phyloP scores from a whole-genome alignment of 345 rosid genomes.

The Arabis alpina region DNA sequence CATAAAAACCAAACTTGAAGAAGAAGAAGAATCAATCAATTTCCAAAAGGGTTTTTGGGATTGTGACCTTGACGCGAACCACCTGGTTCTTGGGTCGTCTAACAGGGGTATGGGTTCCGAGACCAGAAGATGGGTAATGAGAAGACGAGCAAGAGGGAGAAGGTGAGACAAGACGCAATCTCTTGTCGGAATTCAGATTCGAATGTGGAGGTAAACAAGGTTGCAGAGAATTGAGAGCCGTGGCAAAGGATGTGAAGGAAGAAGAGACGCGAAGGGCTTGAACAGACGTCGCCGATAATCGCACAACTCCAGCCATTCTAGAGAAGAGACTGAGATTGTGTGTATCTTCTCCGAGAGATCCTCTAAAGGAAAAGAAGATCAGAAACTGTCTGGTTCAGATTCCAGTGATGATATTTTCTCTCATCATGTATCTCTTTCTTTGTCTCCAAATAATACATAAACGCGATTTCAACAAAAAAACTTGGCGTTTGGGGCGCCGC shows the following conservation, averaged over 20 bases:
- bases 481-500: constrained; percentile 31
- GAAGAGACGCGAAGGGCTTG: constrained; percentile 54
- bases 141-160: constrained; percentile 41
- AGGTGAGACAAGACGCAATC: constrained; percentile 44
- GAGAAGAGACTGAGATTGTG: constrained; percentile 6
- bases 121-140: constrained; percentile 28
- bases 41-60: constrained; percentile 13
- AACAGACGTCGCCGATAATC: constrained; percentile 46
- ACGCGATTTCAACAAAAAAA: constrained; percentile 31
- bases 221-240: constrained; percentile 48
- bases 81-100: constrained; percentile 34
- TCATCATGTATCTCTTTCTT: constrained; percentile 10
- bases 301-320: constrained; percentile 74
- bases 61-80: constrained; percentile 37
- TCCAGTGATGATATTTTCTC: constrained; percentile 27
- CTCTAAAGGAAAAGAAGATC: constrained; percentile 29
- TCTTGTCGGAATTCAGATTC: constrained; percentile 45
- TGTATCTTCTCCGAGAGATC: constrained; percentile 38
- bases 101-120: neutral
- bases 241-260: constrained; percentile 44
- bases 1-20: constrained; percentile 6
- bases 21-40: constrained; percentile 1
- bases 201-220: constrained; percentile 36
- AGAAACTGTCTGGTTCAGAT: constrained; percentile 46
- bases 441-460: constrained; percentile 10